These are phyloP conservation scores for Elongisporangium prolatum DNA, from an alignment of 352 stramenopile genomes.

Conservation along the genomic window DNA sequence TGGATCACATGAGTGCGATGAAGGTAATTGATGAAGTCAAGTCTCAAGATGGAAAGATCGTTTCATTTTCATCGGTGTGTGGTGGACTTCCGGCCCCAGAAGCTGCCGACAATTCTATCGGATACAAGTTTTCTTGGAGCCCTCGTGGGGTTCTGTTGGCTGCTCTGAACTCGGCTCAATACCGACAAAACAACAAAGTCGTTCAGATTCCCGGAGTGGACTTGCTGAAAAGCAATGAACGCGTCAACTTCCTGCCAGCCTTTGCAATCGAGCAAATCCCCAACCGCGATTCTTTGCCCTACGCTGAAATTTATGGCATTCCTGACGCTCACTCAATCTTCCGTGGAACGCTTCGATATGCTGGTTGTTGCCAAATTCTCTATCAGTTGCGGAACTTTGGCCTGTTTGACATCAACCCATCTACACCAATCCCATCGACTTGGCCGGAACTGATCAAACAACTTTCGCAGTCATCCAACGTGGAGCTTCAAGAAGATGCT, in stretches of 20 bases:
- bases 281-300: constrained; percentile 93
- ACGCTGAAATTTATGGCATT: constrained; percentile 94
- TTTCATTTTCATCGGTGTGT: constrained; percentile 93
- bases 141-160: constrained; percentile 93
- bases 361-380: constrained; percentile 89
- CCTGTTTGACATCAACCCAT: constrained; percentile 75
- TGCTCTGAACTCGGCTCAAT: constrained; percentile 88
- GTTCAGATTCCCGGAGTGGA: constrained; percentile 85
- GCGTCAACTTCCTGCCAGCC: constrained; percentile 83
- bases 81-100: constrained; percentile 93
- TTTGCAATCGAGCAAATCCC: constrained; percentile 94
- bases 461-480: constrained; percentile 30
- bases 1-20: constrained; percentile 97
- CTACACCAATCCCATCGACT: constrained; percentile 38
- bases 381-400: constrained; percentile 89
- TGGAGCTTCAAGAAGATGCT: constrained; percentile 43
- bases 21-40: constrained; percentile 96
- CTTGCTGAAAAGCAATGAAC: constrained; percentile 82
- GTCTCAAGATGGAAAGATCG: constrained; percentile 80
- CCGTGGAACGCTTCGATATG: constrained; percentile 93
- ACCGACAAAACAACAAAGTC: constrained; percentile 79
- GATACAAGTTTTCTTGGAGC: constrained; percentile 98
- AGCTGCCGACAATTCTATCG: constrained; percentile 93
- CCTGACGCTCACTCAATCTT: constrained; percentile 89
- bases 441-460: constrained; percentile 85